Evolutionary conservation across 257 asterid species (phyloP), one percentile per base, ranked within the genome.

Genomic region (Solanum commersonii): DNA sequence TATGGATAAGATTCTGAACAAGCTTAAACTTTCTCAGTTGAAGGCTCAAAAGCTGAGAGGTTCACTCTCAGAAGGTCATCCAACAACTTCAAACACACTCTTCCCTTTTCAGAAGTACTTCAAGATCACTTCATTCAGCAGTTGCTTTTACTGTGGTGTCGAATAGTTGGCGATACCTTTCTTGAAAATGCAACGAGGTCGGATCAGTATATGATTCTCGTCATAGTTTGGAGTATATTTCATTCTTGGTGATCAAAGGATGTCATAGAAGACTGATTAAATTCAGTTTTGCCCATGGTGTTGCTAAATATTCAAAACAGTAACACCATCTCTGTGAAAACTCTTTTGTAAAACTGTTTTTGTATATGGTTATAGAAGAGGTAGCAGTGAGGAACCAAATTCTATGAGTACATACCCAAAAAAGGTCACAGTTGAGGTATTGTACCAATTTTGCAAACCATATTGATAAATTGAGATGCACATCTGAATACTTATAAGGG

Each of bases 1-100:
- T 7, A 93, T 93, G 95, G 94, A 93, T 87, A 94, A 90, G 89
- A 92, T 94, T 83, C 35, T 89, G 89, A 92, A 92, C 89, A 92
- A 92, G 92, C 91, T 94, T 13, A 87, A 90, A 88, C 85, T 42
- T 20, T 91, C 94, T 0, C 92, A 92, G 91, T 63, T 68, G 87
- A 94, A 90, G 89, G 95, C 95, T 4, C 90, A 91, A 88, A 89
- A 86, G 38, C 90, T 92, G 95, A 93, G 95, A 84, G 88, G 88
- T 77, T 86, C 89, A 13, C 25, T 88, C 11, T 46, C 89, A 6
- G 90, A 88, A 38, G 88, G 49, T 29, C 89, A 87, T 65, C 88
- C 59, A 18, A 74, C 65, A 82, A 63, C 87, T 68, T 81, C 90
- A 52, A 79, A 56, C 34, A 87, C 77, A 56, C 70, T 91, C 83